phyloP scores from a whole-genome alignment of 2,329 filamentous ascomycete species.

The Atkinsonella hypoxylon region DNA sequence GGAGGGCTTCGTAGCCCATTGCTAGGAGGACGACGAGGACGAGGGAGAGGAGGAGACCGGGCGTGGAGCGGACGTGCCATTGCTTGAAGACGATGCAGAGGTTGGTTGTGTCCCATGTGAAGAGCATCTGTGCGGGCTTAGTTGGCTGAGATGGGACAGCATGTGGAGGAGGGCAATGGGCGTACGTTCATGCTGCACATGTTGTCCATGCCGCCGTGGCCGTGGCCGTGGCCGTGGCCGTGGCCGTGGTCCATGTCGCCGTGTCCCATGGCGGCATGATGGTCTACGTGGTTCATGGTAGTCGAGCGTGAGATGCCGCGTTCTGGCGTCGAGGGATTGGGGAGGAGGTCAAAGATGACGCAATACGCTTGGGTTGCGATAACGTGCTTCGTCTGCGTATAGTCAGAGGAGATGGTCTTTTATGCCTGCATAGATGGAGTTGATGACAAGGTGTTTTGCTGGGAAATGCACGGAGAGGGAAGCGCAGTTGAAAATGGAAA shows the following conservation, averaged over 20 bases:
- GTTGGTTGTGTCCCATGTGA: constrained; percentile 88
- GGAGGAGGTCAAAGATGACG: no score
- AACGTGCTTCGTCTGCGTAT: no score
- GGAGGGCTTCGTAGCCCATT: constrained; percentile 86
- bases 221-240: no score
- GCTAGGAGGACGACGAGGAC: constrained; percentile 70
- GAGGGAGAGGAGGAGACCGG: constrained; percentile 71
- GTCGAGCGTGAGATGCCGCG: background rate
- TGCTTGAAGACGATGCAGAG: constrained; percentile 91
- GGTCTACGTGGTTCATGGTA: constrained; percentile 8
- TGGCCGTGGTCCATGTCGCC: constrained; percentile 28
- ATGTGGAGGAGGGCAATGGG: background rate
- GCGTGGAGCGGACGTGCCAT: constrained; percentile 72
- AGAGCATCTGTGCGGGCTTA: constrained; percentile 65
- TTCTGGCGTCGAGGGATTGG: no score
- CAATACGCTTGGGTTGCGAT: no score
- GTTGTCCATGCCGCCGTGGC: constrained; percentile 41
- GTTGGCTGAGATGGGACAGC: background rate
- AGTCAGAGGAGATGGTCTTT: no score
- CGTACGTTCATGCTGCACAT: constrained; percentile 88
- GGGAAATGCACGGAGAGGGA: no score
- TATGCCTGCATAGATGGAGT: no score
- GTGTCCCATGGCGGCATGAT: constrained; percentile 26
- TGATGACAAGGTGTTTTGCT: no score
- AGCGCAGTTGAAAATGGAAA: no score